These are phyloP conservation scores for Meira nashicola DNA, from an alignment of 1,284 basidiomycete species.

Conservation along the genomic window DNA sequence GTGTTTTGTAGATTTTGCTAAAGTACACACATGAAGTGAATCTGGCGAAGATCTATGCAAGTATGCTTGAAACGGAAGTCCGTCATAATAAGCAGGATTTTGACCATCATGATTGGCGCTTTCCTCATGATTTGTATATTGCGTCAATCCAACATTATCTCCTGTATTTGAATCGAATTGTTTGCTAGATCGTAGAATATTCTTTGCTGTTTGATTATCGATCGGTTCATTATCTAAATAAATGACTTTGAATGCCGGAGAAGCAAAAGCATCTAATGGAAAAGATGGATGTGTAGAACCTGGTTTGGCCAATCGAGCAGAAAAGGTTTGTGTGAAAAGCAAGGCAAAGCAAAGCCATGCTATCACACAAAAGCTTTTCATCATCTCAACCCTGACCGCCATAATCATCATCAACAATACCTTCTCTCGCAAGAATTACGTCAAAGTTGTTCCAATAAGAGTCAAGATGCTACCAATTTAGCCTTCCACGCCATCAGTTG, in stretches of 20 bases:
- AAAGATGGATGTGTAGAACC: conserved; percentile 10
- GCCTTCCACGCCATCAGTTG: too few relatives aligned
- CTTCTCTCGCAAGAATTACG: too few relatives aligned
- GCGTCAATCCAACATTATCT: not conserved
- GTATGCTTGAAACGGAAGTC: not conserved
- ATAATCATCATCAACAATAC: not conserved
- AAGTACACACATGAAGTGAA: not conserved
- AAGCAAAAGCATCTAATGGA: conserved; percentile 9
- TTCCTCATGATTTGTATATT: not conserved
- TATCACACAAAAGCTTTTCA: too few relatives aligned
- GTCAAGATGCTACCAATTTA: too few relatives aligned
- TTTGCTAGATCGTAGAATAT: not conserved
- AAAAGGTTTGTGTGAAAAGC: not conserved
- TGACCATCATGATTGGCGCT: not conserved
- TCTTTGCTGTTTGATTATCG: conserved; percentile 1
- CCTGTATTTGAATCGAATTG: too few relatives aligned
- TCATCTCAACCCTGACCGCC: not conserved
- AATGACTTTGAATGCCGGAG: conserved; percentile 4
- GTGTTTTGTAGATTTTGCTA: not conserved
- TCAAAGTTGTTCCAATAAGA: not conserved
- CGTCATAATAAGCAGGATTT: not conserved
- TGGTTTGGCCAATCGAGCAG: conserved; percentile 7
- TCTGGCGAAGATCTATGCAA: conserved; percentile 7
- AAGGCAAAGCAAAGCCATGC: not conserved
- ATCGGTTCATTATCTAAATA: conserved; percentile 5